These are phyloP conservation scores for Fagopyrum esculentum DNA, from an alignment of 148 eudicot species.

Conservation along the genomic window DNA sequence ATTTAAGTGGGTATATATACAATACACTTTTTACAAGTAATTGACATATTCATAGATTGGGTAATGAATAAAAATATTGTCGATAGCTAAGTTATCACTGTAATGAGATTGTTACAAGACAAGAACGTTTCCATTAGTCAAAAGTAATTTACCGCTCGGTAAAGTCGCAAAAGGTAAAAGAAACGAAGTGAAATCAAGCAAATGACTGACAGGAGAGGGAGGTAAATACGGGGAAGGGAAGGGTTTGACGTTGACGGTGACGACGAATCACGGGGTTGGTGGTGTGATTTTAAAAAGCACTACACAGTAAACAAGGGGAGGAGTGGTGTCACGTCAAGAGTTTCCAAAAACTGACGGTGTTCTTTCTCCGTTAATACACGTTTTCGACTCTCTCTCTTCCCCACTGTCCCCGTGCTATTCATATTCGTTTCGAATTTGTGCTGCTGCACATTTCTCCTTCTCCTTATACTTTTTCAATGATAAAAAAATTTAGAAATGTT, in stretches of 20 bases:
- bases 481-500: no score
- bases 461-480: no score
- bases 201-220: not conserved
- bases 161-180: not conserved
- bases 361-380: not conserved
- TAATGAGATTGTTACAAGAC: not conserved
- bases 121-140: not conserved
- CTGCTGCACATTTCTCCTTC: not conserved
- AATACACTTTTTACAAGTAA: no score
- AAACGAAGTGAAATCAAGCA: not conserved
- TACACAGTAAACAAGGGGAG: not conserved
- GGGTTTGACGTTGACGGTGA: no score
- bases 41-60: no score
- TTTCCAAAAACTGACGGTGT: not conserved
- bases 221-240: not conserved
- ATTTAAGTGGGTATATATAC: no score
- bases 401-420: not conserved
- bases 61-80: no score
- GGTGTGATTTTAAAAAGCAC: not conserved
- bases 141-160: not conserved
- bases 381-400: not conserved
- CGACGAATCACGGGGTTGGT: not conserved
- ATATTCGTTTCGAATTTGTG: not conserved
- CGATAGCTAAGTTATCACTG: no score
- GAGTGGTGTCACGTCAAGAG: conserved; percentile 3